Evolutionary conservation across 2,329 filamentous ascomycete genomes (phyloP).

Genomic region (Aotearoamyces nothofagi): DNA sequence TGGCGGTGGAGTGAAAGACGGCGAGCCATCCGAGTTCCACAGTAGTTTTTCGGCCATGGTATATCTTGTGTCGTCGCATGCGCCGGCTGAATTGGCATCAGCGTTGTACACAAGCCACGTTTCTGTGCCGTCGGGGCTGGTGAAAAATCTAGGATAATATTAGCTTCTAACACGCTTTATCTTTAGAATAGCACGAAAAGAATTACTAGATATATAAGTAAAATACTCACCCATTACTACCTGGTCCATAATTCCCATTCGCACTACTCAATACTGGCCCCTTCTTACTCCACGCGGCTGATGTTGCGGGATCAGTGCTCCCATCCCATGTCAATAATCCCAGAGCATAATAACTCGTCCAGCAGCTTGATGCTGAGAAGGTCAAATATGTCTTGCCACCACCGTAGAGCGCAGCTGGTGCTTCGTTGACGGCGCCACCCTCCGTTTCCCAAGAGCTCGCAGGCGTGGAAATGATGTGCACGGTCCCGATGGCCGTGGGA

Average conservation of each 20-base stretch:
- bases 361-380: conserved; percentile 41
- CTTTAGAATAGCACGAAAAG: not conserved
- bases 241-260: conserved; percentile 40
- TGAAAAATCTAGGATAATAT: conserved; percentile 33
- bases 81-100: conserved; percentile 29
- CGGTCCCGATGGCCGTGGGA: conserved; percentile 27
- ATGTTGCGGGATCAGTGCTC: conserved; percentile 27
- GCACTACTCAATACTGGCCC: conserved; percentile 34
- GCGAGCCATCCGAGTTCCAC: conserved; percentile 32
- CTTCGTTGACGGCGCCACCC: conserved; percentile 37
- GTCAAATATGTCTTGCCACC: conserved; percentile 34
- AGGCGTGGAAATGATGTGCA: conserved; percentile 33
- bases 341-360: conserved; percentile 36
- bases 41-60: conserved; percentile 35
- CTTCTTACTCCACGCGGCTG: conserved; percentile 33
- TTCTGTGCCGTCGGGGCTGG: conserved; percentile 35
- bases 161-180: not conserved
- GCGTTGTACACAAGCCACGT: conserved; percentile 42
- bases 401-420: conserved; percentile 35
- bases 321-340: conserved; percentile 38
- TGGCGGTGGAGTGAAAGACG: conserved; percentile 29
- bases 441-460: conserved; percentile 33
- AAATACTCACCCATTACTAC: conserved; percentile 20
- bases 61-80: conserved; percentile 37
- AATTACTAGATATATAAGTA: not conserved